These are phyloP conservation scores for Dioszegia aurantiaca DNA, from an alignment of 768 basidiomycete genomes.

Conservation along the genomic window DNA sequence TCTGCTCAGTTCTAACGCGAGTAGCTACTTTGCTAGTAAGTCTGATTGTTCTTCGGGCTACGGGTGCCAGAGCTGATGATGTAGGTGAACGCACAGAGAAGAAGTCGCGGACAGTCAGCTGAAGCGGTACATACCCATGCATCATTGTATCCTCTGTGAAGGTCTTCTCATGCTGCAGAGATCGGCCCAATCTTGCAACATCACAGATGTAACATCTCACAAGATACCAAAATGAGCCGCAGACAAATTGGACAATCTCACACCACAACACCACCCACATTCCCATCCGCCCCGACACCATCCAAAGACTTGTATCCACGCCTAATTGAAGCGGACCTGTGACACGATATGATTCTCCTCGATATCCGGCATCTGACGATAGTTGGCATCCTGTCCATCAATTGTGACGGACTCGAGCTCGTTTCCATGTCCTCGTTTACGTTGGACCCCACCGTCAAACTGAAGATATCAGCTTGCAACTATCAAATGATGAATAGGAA, in stretches of 20 bases:
- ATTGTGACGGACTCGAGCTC: background rate
- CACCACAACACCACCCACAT: too few relatives aligned
- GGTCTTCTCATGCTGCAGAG: too few relatives aligned
- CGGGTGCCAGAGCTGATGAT: background rate
- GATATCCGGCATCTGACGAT: background rate
- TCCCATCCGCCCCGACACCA: background rate
- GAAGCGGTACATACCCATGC: too few relatives aligned
- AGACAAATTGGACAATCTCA: too few relatives aligned
- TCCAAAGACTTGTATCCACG: background rate
- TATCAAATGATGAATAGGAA: background rate
- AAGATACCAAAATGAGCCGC: too few relatives aligned
- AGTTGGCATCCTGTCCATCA: background rate
- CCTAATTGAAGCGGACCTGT: background rate
- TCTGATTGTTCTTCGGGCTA: background rate
- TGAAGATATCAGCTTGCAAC: background rate
- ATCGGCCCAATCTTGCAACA: too few relatives aligned
- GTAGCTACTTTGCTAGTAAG: constrained; percentile 15
- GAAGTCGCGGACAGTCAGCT: background rate
- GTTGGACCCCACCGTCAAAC: background rate
- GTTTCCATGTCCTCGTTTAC: background rate
- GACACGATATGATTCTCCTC: background rate
- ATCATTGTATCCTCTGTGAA: too few relatives aligned
- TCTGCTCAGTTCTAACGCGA: constrained; percentile 10
- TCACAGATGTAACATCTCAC: too few relatives aligned
- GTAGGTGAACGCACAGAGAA: constrained; percentile 6